Conservation (phyloP, 352 stramenopile species). For the Globisporangium polare region DNA sequence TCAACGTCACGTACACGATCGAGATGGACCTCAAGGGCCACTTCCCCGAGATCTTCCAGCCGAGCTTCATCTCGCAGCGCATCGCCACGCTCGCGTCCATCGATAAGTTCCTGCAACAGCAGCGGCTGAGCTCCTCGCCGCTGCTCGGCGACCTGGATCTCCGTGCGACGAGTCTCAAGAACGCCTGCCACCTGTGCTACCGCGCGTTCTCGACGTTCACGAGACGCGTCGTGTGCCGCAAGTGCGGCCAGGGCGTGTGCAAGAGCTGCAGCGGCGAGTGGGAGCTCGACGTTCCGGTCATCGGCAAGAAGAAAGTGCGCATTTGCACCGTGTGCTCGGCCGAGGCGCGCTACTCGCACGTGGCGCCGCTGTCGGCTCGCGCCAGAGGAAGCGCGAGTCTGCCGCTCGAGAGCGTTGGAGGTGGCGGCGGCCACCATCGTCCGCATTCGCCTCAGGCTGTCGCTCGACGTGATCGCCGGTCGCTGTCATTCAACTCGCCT, state of each 20-base stretch:
- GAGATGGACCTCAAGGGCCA: slow-evolving; percentile 83
- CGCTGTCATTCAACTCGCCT: slow-evolving; percentile 1
- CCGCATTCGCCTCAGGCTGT: neutral
- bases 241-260: slow-evolving; percentile 76
- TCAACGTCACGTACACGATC: slow-evolving; percentile 80
- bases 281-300: slow-evolving; percentile 74
- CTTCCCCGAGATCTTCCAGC: slow-evolving; percentile 69
- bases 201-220: slow-evolving; percentile 53
- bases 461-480: slow-evolving; percentile 9
- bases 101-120: slow-evolving; percentile 75
- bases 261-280: slow-evolving; percentile 77
- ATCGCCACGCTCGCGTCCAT: slow-evolving; percentile 66
- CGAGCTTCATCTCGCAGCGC: slow-evolving; percentile 58
- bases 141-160: slow-evolving; percentile 81
- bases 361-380: slow-evolving; percentile 15
- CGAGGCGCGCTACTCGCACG: slow-evolving; percentile 58
- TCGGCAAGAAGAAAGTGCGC: slow-evolving; percentile 69
- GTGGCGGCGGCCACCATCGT: neutral
- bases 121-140: slow-evolving; percentile 71
- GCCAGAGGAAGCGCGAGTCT: slow-evolving; percentile 1
- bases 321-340: slow-evolving; percentile 85
- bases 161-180: neutral
- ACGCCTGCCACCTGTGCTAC: slow-evolving; percentile 71
- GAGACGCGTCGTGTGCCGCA: slow-evolving; percentile 57
- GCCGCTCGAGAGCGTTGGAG: neutral